Percentiles rank a stretch among this genome's conserved stretches.
phyloP scores from a whole-genome alignment of 2,329 filamentous ascomycete genomes.

The Alternaria metachromatica region DNA sequence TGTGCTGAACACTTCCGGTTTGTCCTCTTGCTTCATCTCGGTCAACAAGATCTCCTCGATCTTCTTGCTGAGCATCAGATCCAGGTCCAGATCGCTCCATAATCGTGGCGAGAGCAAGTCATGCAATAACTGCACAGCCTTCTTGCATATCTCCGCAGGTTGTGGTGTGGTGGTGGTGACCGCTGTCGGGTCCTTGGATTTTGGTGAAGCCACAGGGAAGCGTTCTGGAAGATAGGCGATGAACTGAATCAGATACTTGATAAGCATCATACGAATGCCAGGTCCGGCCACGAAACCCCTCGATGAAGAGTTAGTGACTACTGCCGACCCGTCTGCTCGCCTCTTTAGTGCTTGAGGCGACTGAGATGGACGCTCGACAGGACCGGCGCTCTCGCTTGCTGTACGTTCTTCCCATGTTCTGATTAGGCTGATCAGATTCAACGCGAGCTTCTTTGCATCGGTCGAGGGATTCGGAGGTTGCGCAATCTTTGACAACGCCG shows the following conservation, averaged over 20 bases:
- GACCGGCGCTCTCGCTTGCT: constrained; percentile 62
- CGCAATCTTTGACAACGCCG: constrained; percentile 86
- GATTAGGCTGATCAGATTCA: constrained; percentile 89
- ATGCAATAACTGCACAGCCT: constrained; percentile 79
- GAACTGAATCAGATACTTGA: constrained; percentile 95
- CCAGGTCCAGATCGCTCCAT: constrained; percentile 91
- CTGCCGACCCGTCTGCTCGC: constrained; percentile 71
- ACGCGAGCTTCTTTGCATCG: constrained; percentile 87
- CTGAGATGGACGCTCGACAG: constrained; percentile 60
- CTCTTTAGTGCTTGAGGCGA: constrained; percentile 76
- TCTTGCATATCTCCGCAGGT: constrained; percentile 81
- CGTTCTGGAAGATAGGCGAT: constrained; percentile 89
- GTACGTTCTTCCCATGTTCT: constrained; percentile 92
- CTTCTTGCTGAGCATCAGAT: constrained; percentile 82
- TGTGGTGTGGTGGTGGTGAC: constrained; percentile 50
- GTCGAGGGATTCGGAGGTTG: constrained; percentile 82
- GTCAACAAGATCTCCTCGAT: constrained; percentile 84
- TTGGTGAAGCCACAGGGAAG: constrained; percentile 67
- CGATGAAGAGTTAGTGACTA: constrained; percentile 61
- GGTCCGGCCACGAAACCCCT: constrained; percentile 53
- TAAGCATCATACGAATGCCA: constrained; percentile 75
- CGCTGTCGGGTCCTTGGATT: constrained; percentile 51
- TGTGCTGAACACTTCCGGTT: constrained; percentile 76
- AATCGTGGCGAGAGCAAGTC: constrained; percentile 85
- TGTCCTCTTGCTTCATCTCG: constrained; percentile 63